Conservation (phyloP, 208 protist species). For the Tritrichomonas musculus region DNA sequence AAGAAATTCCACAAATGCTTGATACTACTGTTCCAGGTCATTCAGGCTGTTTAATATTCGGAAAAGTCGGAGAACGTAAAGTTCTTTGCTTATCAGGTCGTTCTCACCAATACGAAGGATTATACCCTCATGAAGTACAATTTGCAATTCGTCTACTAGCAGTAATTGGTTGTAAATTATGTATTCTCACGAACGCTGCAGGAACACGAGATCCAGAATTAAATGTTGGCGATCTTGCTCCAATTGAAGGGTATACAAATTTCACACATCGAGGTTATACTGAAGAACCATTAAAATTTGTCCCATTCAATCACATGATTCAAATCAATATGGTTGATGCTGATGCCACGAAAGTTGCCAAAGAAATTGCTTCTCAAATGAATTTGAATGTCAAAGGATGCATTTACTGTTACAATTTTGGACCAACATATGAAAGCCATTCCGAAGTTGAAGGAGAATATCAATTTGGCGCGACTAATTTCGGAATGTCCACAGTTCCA, state of each 20-base stretch:
- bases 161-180: neutral
- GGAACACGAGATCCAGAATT: neutral
- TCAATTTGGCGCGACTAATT: neutral
- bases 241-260: neutral
- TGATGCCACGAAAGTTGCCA: neutral
- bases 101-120: constrained; percentile 30
- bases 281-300: neutral
- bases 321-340: neutral
- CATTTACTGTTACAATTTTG: constrained; percentile 7
- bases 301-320: neutral
- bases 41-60: neutral
- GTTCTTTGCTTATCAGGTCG: constrained; percentile 23
- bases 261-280: constrained; percentile 19
- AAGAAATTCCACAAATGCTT: constrained; percentile 25
- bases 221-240: neutral
- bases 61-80: neutral
- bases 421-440: neutral
- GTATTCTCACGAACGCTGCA: constrained; percentile 20
- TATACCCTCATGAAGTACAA: constrained; percentile 4
- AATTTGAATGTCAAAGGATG: neutral
- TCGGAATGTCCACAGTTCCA: constrained; percentile 33
- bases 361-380: neutral
- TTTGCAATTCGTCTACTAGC: neutral
- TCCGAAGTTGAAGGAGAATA: constrained; percentile 15
- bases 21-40: constrained; percentile 30